Conservation (phyloP, 148 eudicot genomes). For the Beta vulgaris region DNA sequence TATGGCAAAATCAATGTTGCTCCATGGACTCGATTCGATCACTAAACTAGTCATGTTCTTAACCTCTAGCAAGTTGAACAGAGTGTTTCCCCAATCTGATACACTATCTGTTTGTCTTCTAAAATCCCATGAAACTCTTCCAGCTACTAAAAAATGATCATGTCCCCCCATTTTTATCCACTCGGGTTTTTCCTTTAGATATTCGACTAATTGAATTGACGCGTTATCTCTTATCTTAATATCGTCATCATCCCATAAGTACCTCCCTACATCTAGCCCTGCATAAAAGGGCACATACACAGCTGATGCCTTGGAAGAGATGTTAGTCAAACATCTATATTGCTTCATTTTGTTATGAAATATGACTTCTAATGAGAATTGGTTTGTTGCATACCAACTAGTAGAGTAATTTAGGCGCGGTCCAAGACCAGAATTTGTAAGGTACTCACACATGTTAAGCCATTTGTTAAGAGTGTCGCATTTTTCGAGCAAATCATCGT, state of each 20-base stretch:
- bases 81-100: slow-evolving; percentile 57
- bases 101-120: slow-evolving; percentile 37
- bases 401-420: slow-evolving; percentile 26
- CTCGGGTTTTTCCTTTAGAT: slow-evolving; percentile 51
- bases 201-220: slow-evolving; percentile 40
- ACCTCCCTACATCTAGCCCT: slow-evolving; percentile 61
- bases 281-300: slow-evolving; percentile 69
- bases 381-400: slow-evolving; percentile 59
- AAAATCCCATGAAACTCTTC: slow-evolving; percentile 85
- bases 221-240: slow-evolving; percentile 35
- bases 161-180: slow-evolving; percentile 53
- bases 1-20: slow-evolving; percentile 54
- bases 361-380: slow-evolving; percentile 60
- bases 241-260: slow-evolving; percentile 33
- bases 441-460: slow-evolving; percentile 49
- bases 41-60: slow-evolving; percentile 59
- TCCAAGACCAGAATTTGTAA: slow-evolving; percentile 59
- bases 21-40: slow-evolving; percentile 78
- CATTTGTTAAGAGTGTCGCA: slow-evolving; percentile 46
- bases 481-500: slow-evolving; percentile 39
- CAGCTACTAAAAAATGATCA: slow-evolving; percentile 73
- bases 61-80: slow-evolving; percentile 52
- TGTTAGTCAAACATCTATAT: slow-evolving; percentile 59
- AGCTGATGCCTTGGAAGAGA: slow-evolving; percentile 57
- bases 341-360: slow-evolving; percentile 67